Evolutionary conservation across 1,139 yeast genomes (phyloP), one percentile per base, ranked within the genome.

Genomic region (Sugiyamaella xylanicola): DNA sequence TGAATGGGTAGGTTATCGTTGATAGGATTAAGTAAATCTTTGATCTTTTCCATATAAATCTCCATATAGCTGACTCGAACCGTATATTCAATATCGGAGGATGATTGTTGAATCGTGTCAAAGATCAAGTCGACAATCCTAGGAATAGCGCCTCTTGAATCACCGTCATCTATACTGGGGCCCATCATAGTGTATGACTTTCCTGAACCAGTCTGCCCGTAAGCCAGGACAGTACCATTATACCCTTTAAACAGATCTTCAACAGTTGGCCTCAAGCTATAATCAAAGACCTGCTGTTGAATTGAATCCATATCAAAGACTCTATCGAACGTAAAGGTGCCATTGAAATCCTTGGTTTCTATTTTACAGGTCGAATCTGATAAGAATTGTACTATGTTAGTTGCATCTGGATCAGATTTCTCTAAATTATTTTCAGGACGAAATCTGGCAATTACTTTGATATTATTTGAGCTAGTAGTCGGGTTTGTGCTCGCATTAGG

Each of bases 161-260:
- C 67, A 19, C 73, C 72, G 48, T 76, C 77, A 25, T 74, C 77
- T 43, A 61, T 56, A 19, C 76, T 73, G 1, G 75, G 67, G 0
- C 97, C 97, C 80, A 87, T 81, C 95, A 91, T 87, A 1, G 96
- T 87, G 67, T 83, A 84, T 0, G 96, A 83, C 67, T 90, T 90
- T 2, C 97, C 97, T 0, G 95, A 81, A 0, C 96, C 95, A 0
- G 95, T 86, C 68, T 88, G 96, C 5, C 97, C 97, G 69, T 89
- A 91, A 1, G 96, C 92, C 46, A 91, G 73, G 0, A 91, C 85
- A 0, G 96, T 85, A 19, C 95, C 93, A 69, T 91, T 89, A 67
- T 87, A 89, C 0, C 97, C 97, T 42, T 79, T 77, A 60, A 89
- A 77, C 40, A 89, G 76, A 62, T 86, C 93, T 48, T 83, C 85